Evolutionary conservation across 2,329 filamentous ascomycete species (phyloP).

Genomic region (Myotisia sp.): DNA sequence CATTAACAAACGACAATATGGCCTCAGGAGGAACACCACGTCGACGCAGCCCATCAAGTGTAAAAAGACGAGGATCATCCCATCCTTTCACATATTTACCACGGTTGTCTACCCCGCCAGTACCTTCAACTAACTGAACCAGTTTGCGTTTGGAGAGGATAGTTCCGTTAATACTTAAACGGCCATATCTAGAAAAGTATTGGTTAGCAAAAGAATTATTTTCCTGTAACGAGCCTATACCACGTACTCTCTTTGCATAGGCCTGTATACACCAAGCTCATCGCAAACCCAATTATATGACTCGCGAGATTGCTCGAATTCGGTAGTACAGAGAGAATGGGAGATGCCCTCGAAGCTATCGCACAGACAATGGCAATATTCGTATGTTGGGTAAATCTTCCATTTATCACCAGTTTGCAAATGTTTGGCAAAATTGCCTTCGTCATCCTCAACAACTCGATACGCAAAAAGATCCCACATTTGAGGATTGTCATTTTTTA

Average conservation of each 20-base stretch:
- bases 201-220: neutral
- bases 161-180: constrained; percentile 62
- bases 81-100: constrained; percentile 31
- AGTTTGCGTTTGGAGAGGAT: constrained; percentile 73
- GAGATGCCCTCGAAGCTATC: constrained; percentile 89
- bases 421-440: constrained; percentile 37
- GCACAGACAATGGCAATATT: constrained; percentile 48
- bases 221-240: neutral
- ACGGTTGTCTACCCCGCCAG: constrained; percentile 24
- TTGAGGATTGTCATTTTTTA: constrained; percentile 66
- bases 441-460: constrained; percentile 54
- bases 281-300: constrained; percentile 89
- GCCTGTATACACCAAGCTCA: constrained; percentile 66
- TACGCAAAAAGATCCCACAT: constrained; percentile 96
- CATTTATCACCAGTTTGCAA: constrained; percentile 69
- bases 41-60: constrained; percentile 61
- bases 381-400: constrained; percentile 87
- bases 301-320: constrained; percentile 70
- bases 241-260: constrained; percentile 79
- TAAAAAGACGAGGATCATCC: constrained; percentile 77
- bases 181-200: constrained; percentile 34
- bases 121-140: constrained; percentile 56
- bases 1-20: constrained; percentile 69
- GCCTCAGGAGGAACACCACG: constrained; percentile 71
- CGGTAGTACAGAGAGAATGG: constrained; percentile 83